These are phyloP conservation scores for Chloridella minuta DNA, from an alignment of 352 stramenopile genomes.

Conservation along the genomic window DNA sequence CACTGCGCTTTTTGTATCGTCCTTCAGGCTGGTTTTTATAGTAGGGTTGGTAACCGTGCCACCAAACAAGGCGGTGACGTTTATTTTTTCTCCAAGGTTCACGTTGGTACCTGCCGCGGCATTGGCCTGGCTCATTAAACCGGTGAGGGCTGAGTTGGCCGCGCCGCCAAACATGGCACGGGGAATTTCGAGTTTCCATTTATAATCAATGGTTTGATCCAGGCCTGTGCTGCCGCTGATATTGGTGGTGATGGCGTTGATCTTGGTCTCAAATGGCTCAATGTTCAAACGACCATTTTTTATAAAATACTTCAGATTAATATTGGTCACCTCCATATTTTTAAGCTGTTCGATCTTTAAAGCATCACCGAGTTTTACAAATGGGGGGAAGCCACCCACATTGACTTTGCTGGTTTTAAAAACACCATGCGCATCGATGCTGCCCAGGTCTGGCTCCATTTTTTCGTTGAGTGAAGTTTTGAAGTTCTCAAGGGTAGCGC, in stretches of 20 bases:
- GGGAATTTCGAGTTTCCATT: neutral
- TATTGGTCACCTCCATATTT: neutral
- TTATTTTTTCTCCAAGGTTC: neutral
- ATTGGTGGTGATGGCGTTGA: neutral
- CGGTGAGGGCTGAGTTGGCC: neutral
- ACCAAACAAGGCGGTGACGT: neutral
- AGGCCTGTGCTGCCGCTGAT: neutral
- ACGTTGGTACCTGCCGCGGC: neutral
- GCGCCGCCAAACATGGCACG: neutral
- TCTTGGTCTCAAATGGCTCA: neutral
- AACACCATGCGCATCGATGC: neutral
- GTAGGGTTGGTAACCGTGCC: neutral
- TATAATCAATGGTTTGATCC: slow-evolving; percentile 1
- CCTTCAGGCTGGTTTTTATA: neutral
- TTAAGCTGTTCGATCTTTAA: neutral
- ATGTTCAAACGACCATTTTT: neutral
- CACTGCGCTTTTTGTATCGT: neutral
- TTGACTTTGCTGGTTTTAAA: neutral
- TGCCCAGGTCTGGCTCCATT: neutral
- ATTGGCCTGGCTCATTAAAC: neutral
- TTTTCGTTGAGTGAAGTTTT: neutral
- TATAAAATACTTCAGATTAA: neutral
- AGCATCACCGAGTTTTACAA: neutral
- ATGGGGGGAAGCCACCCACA: neutral
- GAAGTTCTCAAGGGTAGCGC: neutral